phyloP scores from a whole-genome alignment of 345 rosid genomes.

The Viola odorata region DNA sequence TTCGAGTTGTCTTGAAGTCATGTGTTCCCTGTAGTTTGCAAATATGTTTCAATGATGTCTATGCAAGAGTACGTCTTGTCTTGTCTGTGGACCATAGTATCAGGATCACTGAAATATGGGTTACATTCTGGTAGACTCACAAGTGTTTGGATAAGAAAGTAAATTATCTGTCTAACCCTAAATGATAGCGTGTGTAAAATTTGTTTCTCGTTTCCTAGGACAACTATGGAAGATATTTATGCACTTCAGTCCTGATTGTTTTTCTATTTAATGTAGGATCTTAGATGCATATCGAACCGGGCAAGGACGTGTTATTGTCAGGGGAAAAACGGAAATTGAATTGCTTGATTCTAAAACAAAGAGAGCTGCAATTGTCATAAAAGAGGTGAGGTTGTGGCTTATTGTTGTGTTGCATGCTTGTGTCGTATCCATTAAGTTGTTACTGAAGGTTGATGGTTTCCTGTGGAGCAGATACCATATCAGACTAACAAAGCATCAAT shows the following conservation, averaged over 20 bases:
- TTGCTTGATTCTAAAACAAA: conserved; percentile 73
- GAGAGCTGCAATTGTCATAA: conserved; percentile 66
- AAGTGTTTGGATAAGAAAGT: too few relatives aligned
- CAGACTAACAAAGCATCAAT: conserved; percentile 88
- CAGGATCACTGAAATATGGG: too few relatives aligned
- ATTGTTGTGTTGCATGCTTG: background rate
- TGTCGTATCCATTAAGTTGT: conserved; percentile 9
- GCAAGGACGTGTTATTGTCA: conserved; percentile 67
- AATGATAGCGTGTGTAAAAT: background rate
- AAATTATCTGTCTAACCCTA: too few relatives aligned
- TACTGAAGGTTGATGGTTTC: conserved; percentile 3
- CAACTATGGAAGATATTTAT: too few relatives aligned
- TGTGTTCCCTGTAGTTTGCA: too few relatives aligned
- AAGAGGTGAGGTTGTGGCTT: conserved; percentile 55
- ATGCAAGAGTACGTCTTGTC: too few relatives aligned
- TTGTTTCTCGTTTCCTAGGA: too few relatives aligned
- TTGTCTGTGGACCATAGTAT: too few relatives aligned
- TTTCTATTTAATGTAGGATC: conserved; percentile 43
- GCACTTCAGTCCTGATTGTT: conserved; percentile 13
- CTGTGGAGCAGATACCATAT: conserved; percentile 65
- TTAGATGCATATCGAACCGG: conserved; percentile 94
- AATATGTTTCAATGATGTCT: too few relatives aligned
- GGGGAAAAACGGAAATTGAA: conserved; percentile 88
- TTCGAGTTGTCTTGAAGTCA: too few relatives aligned
- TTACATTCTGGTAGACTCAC: too few relatives aligned